Base-by-base conservation (phyloP, 2,329 filamentous ascomycete genomes). In the Aspergillus sp. region DNA sequence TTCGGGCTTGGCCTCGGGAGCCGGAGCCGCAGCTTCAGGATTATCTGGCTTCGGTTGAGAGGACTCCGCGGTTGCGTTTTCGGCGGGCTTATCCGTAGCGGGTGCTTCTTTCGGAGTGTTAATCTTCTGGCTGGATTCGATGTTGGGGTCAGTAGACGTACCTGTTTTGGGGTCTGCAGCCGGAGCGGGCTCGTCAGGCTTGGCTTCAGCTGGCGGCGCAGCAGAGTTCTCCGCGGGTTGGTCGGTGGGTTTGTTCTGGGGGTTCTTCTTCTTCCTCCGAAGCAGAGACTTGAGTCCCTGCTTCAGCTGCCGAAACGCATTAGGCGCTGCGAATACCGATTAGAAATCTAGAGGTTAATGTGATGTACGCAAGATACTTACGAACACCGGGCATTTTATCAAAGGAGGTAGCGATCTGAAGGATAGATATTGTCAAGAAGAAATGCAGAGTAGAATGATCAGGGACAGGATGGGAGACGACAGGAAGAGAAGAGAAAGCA, bases 341-440 rank as follows among this genome's bases (percentile, higher is more conserved):
- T 9, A 47, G 24, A 9, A 32, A 39, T 47, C 55, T 9, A 52
- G 26, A 39, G 29, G 52, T 20, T 20, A 51, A 11, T 14, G 12
- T 14, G 7, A 22, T 45, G 45, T 47, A 20, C 24, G 9, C 45
- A 12, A 26, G 52, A 46, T 55, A 73, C 71, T 67, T 65, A 74
- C 71, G 71, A 60, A 74, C 70, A 64, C 72, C 72, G 61, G 70
- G 70, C 72, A 74, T 74, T 52, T 64, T 71, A 63, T 56, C 45
- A 4, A 47, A 14, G 10, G 24, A 39, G 42, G 12, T 10, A 18
- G n/a, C 6, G 18, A 31, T 31, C 20, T 45, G 50, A 31, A 24
- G n/a, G 49, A 31, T 20, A 52, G 42, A 20, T 52, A 29, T 24
- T 14, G 31, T 9, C 26, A 29, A 7, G 39, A 46, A 3, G 31